Percentiles rank a stretch among this genome's conserved stretches.
phyloP scores from a whole-genome alignment of 2,329 filamentous ascomycete genomes.

The Macrophomina phaseolina region DNA sequence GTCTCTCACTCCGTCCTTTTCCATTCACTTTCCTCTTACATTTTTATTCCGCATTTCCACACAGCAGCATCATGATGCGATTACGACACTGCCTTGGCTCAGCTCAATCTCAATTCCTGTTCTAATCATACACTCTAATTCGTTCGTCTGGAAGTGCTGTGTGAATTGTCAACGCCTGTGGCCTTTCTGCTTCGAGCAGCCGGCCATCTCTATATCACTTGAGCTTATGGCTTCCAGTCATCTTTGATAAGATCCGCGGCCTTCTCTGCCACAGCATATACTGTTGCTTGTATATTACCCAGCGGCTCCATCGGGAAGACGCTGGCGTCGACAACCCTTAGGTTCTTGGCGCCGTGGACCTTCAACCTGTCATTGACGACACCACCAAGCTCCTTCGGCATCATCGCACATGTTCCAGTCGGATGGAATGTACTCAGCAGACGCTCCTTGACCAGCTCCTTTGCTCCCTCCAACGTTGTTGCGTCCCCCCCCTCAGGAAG shows the following conservation, averaged over 20 bases:
- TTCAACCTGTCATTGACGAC: slow-evolving; percentile 36
- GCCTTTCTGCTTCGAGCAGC: too few relatives aligned
- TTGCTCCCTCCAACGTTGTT: slow-evolving; percentile 11
- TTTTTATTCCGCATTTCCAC: slow-evolving; percentile 31
- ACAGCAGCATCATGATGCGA: too few relatives aligned
- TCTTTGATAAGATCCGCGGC: slow-evolving; percentile 39
- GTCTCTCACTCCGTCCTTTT: background rate
- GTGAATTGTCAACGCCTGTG: too few relatives aligned
- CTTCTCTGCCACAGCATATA: slow-evolving; percentile 29
- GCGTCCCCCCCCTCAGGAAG: slow-evolving; percentile 17
- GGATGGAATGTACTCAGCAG: slow-evolving; percentile 43
- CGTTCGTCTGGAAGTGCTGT: too few relatives aligned
- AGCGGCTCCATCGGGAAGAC: slow-evolving; percentile 27
- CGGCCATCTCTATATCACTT: too few relatives aligned
- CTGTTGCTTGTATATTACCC: slow-evolving; percentile 21
- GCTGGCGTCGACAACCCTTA: slow-evolving; percentile 29
- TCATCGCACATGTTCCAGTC: slow-evolving; percentile 39
- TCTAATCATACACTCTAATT: too few relatives aligned
- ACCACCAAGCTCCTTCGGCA: slow-evolving; percentile 35
- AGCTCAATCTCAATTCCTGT: too few relatives aligned
- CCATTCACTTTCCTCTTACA: background rate
- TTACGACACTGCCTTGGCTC: too few relatives aligned
- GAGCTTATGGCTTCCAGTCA: slow-evolving; percentile 37
- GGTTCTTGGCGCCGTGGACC: slow-evolving; percentile 34
- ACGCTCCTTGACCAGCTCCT: slow-evolving; percentile 32